Evolutionary conservation across 495 filamentous ascomycete genomes (phyloP).

Genomic region (Saxispiralis lemnorum): DNA sequence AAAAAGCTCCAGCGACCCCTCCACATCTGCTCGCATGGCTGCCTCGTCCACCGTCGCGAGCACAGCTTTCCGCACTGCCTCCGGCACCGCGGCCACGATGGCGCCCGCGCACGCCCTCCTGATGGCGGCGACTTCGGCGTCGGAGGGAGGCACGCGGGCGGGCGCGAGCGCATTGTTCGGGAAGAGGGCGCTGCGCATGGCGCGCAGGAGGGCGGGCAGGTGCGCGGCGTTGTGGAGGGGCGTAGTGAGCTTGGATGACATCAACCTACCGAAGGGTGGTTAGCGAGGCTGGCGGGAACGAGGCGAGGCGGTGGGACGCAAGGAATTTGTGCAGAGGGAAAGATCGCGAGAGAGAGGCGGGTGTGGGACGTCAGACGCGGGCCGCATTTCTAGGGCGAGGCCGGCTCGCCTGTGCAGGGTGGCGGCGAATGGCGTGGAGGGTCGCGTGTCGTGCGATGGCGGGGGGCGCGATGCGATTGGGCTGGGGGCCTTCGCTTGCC

Average conservation of each 20-base stretch:
- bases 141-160: slow-evolving; percentile 20
- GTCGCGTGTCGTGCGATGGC: no score
- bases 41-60: slow-evolving; percentile 32
- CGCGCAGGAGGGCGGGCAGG: slow-evolving; percentile 56
- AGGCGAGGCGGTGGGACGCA: no score
- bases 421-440: no score
- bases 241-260: not conserved
- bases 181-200: slow-evolving; percentile 55
- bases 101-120: slow-evolving; percentile 38
- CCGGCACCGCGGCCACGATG: slow-evolving; percentile 35
- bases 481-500: no score
- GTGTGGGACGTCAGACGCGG: no score
- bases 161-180: slow-evolving; percentile 51
- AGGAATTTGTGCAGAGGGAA: not conserved
- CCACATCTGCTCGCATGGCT: slow-evolving; percentile 21
- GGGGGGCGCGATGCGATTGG: no score
- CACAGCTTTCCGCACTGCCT: slow-evolving; percentile 27
- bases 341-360: not conserved
- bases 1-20: slow-evolving; percentile 50
- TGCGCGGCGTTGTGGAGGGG: slow-evolving; percentile 27
- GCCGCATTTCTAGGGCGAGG: no score
- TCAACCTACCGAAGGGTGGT: slow-evolving; percentile 1
- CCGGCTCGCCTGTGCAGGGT: no score
- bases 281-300: not conserved
- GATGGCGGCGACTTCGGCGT: slow-evolving; percentile 29